Conservation (phyloP, 805 yeast genomes). For the Scheffersomyces amazonensis region DNA sequence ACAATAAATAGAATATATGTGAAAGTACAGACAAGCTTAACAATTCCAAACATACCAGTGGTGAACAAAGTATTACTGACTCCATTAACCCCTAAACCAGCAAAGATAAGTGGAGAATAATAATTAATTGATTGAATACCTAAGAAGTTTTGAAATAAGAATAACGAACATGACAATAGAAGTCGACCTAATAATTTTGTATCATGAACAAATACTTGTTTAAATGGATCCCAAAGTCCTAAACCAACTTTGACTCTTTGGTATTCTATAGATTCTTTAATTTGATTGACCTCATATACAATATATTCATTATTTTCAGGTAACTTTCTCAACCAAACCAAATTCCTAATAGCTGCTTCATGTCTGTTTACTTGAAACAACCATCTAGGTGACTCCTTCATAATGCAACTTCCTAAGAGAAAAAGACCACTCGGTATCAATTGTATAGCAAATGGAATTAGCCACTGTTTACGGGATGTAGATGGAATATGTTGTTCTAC, state of each 20-base stretch:
- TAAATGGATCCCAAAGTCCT: conserved; percentile 32
- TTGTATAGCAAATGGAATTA: conserved; percentile 39
- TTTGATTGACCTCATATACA: conserved; percentile 33
- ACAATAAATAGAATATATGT: conserved; percentile 32
- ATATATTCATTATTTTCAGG: conserved; percentile 34
- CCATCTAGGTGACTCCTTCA: conserved; percentile 39
- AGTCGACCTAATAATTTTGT: conserved; percentile 23
- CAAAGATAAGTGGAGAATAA: conserved; percentile 35
- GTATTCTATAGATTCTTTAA: conserved; percentile 27
- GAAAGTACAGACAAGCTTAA: conserved; percentile 32
- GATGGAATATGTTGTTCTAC: conserved; percentile 23
- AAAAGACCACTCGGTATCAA: conserved; percentile 35
- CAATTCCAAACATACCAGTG: conserved; percentile 40
- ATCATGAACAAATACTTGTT: conserved; percentile 26
- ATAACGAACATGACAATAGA: conserved; percentile 28
- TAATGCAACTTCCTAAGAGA: conserved; percentile 26
- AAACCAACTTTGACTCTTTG: conserved; percentile 27
- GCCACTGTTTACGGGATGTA: conserved; percentile 29
- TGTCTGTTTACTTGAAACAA: conserved; percentile 25
- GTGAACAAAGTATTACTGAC: conserved; percentile 35
- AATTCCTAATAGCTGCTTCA: conserved; percentile 31
- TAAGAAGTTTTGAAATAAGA: conserved; percentile 36
- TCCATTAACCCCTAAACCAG: conserved; percentile 35
- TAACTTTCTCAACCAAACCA: conserved; percentile 32
- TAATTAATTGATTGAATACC: conserved; percentile 40